These are phyloP conservation scores for Pseudopithomyces chartarum DNA, from an alignment of 2,329 filamentous ascomycete species.

Conservation along the genomic window DNA sequence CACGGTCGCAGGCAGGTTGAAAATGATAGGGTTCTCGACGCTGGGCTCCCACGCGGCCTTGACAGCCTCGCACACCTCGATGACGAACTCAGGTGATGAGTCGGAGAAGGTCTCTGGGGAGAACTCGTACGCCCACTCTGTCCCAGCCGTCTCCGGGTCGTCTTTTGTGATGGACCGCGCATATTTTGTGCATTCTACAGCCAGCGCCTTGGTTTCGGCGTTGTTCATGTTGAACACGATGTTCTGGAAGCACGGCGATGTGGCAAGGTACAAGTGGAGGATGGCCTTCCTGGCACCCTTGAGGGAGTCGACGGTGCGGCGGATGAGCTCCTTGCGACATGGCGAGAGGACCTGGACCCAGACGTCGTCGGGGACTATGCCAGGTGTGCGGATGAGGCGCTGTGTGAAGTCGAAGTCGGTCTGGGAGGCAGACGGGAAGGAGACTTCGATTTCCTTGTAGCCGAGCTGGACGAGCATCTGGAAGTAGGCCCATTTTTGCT, in stretches of 20 bases:
- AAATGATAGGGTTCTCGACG: constrained; percentile 82
- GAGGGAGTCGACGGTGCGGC: constrained; percentile 84
- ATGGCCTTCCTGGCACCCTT: constrained; percentile 91
- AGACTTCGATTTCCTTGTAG: constrained; percentile 98
- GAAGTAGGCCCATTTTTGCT: constrained; percentile 95
- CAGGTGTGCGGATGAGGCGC: constrained; percentile 82
- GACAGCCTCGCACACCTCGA: constrained; percentile 88
- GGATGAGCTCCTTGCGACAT: constrained; percentile 89
- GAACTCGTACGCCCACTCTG: constrained; percentile 81
- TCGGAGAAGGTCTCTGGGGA: constrained; percentile 91
- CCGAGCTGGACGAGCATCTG: constrained; percentile 90
- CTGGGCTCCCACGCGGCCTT: constrained; percentile 91
- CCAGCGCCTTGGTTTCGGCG: constrained; percentile 79
- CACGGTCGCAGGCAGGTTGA: constrained; percentile 95
- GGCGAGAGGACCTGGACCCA: constrained; percentile 91
- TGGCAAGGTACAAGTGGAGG: constrained; percentile 94
- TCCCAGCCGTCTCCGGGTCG: constrained; percentile 60
- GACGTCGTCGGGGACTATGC: constrained; percentile 84
- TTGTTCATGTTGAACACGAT: constrained; percentile 89
- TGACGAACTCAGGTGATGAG: constrained; percentile 79
- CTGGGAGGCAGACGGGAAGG: constrained; percentile 91
- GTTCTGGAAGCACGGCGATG: constrained; percentile 91
- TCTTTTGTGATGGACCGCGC: constrained; percentile 90
- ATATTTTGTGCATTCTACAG: constrained; percentile 83
- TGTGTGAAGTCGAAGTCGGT: constrained; percentile 96